A percentile compares a stretch with the other conserved stretches of the same genome.
These are phyloP conservation scores for Beauveria sp. DNA, from an alignment of 2,329 filamentous ascomycete genomes.

Conservation along the genomic window DNA sequence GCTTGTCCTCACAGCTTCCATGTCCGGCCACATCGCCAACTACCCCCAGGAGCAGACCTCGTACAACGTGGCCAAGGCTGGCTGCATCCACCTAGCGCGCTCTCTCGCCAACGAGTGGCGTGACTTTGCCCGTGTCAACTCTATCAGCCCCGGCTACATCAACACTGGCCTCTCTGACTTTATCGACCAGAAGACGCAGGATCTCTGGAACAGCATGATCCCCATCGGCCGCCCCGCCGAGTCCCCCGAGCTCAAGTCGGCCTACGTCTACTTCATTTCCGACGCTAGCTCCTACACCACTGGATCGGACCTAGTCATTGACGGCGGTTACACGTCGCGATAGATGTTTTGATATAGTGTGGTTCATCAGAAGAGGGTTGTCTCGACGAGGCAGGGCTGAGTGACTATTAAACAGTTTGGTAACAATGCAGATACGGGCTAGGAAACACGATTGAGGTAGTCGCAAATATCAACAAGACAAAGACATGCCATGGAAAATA, in stretches of 20 bases:
- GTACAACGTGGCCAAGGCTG: conserved; percentile 59
- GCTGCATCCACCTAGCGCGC: conserved; percentile 38
- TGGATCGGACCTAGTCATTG: conserved; percentile 61
- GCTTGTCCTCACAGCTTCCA: conserved; percentile 62
- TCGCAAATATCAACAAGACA: no score
- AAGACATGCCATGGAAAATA: no score
- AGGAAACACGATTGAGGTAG: no score
- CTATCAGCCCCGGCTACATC: conserved; percentile 61
- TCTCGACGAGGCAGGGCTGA: background rate
- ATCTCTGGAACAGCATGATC: conserved; percentile 67
- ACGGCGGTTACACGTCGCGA: conserved; percentile 57
- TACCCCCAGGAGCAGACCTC: conserved; percentile 60
- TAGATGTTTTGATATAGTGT: conserved; percentile 19
- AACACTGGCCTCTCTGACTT: conserved; percentile 61
- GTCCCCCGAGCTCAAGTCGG: conserved; percentile 64
- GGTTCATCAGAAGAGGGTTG: background rate
- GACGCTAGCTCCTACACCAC: conserved; percentile 72
- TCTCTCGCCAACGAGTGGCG: conserved; percentile 59
- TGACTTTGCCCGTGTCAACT: conserved; percentile 58
- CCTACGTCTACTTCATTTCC: conserved; percentile 69
- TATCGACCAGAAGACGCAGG: conserved; percentile 57
- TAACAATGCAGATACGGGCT: no score
- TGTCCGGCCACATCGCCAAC: conserved; percentile 65
- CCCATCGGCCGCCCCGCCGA: conserved; percentile 64
- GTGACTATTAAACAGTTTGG: no score